phyloP scores from a whole-genome alignment of 2,329 filamentous ascomycete genomes.

The Xylariaceae sp. region DNA sequence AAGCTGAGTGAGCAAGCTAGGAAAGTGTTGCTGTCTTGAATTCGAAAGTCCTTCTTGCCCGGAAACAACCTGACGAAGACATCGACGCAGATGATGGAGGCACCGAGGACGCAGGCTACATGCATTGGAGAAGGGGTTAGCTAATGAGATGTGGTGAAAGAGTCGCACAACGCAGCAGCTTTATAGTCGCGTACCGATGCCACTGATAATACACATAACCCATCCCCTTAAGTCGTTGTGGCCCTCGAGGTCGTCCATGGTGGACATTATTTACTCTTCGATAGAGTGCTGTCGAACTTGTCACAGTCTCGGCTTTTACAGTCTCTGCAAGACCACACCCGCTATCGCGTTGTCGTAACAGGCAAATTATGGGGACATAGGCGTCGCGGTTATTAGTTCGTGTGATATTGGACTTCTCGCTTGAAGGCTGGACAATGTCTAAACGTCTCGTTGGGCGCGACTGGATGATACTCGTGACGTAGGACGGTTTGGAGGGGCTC shows the following conservation, averaged over 20 bases:
- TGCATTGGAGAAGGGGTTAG: conserved; percentile 12
- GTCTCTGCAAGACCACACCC: conserved; percentile 12
- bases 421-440: too few species aligned
- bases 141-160: conserved; percentile 2
- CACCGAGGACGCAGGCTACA: conserved; percentile 64
- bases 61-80: conserved; percentile 69
- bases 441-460: too few species aligned
- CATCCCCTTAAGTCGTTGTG: conserved; percentile 87
- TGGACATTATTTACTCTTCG: conserved; percentile 14
- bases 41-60: conserved; percentile 72
- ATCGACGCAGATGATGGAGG: conserved; percentile 84
- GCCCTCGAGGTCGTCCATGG: conserved; percentile 42
- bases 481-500: too few species aligned
- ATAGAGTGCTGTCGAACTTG: conserved; percentile 5
- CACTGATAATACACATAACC: conserved; percentile 86
- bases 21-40: conserved; percentile 85
- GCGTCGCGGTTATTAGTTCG: neutral
- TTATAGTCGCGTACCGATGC: conserved; percentile 51
- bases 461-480: too few species aligned
- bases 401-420: neutral
- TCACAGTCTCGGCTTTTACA: conserved; percentile 16
- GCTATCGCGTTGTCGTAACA: conserved; percentile 6
- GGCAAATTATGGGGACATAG: conserved; percentile 18
- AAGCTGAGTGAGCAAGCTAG: conserved; percentile 83
- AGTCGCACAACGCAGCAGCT: conserved; percentile 4